Conservation (phyloP, 2,329 filamentous ascomycete species). For the Cordyceps farinosa region DNA sequence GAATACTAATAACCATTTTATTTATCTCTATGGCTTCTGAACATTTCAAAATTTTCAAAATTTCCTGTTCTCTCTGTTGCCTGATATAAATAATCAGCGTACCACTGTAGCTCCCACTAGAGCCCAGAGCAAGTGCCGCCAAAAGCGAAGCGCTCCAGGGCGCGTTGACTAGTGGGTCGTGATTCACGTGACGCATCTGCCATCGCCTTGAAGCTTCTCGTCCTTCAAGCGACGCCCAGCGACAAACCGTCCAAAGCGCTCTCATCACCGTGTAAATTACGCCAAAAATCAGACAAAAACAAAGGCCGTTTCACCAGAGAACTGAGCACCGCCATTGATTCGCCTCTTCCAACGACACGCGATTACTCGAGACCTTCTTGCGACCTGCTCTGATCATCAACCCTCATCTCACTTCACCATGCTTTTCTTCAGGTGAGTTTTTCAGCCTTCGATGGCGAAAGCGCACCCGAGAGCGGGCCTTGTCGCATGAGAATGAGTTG, state of each 20-base stretch:
- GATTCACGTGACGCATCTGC: slow-evolving; percentile 8
- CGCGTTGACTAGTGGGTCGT: not conserved
- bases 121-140: not conserved
- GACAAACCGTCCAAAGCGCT: not conserved
- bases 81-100: too few species aligned
- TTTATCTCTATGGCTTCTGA: too few species aligned
- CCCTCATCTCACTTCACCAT: slow-evolving; percentile 29
- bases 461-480: not conserved
- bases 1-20: too few species aligned
- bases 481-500: not conserved
- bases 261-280: not conserved
- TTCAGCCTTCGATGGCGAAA: not conserved
- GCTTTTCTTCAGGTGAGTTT: slow-evolving; percentile 44
- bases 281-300: not conserved
- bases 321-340: not conserved
- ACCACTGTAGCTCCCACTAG: not conserved
- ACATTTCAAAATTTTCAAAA: too few species aligned
- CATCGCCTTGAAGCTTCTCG: not conserved
- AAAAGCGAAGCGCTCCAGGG: not conserved
- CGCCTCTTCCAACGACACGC: not conserved
- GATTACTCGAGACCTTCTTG: not conserved
- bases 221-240: not conserved
- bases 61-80: too few species aligned
- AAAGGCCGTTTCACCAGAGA: not conserved
- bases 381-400: not conserved